Evolutionary conservation across 768 basidiomycete species (phyloP), one percentile per base, ranked within the genome.

Genomic region (Strobilomyces dryophilus): DNA sequence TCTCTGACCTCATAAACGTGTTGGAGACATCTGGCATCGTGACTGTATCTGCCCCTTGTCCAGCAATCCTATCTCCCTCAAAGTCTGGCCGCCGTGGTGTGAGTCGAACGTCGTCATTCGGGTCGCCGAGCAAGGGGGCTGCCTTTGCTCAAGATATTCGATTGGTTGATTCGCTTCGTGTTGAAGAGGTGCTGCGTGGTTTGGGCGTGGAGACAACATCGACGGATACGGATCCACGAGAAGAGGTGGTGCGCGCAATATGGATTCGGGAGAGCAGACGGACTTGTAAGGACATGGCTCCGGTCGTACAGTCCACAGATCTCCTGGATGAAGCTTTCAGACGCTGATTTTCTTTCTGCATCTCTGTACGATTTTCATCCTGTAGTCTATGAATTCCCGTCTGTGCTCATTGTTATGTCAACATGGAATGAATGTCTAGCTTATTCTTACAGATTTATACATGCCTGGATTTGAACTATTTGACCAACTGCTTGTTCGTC

Each of bases 11-110:
- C 4, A 62, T 87, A 1, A 78, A 80, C 24, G 72, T 92, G 45
- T 71, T 93, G 35, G 90, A 93, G 69, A 87, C 85, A 4, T 76
- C 80, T 8, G 91, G 90, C 2, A 73, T 89, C 8, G 69, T 87
- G 9, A 73, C 76, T 0, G 58, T 56, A n/a, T 59, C 45, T 57
- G 78, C 4, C 70, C 11, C 72, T 66, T 49, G 64, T 55, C 47
- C 64, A 47, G 54, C 61, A 42, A 57, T 68, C 20, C 56, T 70
- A 5, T 72, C 77, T 8, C 74, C 79, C 0, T 71, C 74, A 17
- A 79, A 75, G 59, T 74, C 78, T 27, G 74, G 74, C 54, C 80
- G 77, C 43, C 77, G 81, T 34, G 66, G 74, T 2, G 73, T 89
- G 47, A 71, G 78, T 34, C 80, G 87, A 18, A 75, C 83, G 4